Conservation (phyloP, 2,329 filamentous ascomycete genomes). For the Onygenales sp. region DNA sequence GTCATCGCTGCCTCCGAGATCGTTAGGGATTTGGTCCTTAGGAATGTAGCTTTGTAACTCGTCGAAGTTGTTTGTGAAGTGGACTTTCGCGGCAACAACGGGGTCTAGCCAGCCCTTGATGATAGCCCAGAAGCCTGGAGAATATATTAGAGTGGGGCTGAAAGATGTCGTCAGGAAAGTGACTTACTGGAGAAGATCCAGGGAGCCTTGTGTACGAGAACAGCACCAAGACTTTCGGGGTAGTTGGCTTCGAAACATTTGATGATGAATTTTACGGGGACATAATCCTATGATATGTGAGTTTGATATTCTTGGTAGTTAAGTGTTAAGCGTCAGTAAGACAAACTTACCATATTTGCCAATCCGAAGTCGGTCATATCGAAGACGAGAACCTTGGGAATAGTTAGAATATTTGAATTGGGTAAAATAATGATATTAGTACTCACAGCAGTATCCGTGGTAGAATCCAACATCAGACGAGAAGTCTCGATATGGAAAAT, state of each 20-base stretch:
- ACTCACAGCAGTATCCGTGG: slow-evolving; percentile 85
- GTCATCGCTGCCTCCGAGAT: slow-evolving; percentile 76
- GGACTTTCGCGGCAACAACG: slow-evolving; percentile 85
- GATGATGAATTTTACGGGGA: slow-evolving; percentile 98
- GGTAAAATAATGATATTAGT: slow-evolving; percentile 7
- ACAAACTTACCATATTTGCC: slow-evolving; percentile 68
- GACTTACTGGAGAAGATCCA: slow-evolving; percentile 85
- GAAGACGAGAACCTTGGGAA: slow-evolving; percentile 70
- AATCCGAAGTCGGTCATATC: slow-evolving; percentile 92
- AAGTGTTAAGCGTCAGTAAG: not conserved
- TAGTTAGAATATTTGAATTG: slow-evolving; percentile 12
- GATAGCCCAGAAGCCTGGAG: slow-evolving; percentile 80
- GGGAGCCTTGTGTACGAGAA: slow-evolving; percentile 89
- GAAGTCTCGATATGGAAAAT: slow-evolving; percentile 92
- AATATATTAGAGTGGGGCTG: slow-evolving; percentile 2
- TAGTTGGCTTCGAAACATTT: slow-evolving; percentile 99
- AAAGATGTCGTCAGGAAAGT: not conserved
- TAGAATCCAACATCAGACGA: slow-evolving; percentile 67
- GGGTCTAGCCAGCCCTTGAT: slow-evolving; percentile 95
- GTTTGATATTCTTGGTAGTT: not conserved
- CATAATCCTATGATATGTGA: slow-evolving; percentile 59
- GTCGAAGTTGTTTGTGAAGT: slow-evolving; percentile 75
- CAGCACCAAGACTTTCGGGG: slow-evolving; percentile 79
- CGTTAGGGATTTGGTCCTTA: slow-evolving; percentile 61
- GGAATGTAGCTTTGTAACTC: slow-evolving; percentile 73